Conservation (phyloP, 2,329 filamentous ascomycete species). For the Gliomastix tumulicola region DNA sequence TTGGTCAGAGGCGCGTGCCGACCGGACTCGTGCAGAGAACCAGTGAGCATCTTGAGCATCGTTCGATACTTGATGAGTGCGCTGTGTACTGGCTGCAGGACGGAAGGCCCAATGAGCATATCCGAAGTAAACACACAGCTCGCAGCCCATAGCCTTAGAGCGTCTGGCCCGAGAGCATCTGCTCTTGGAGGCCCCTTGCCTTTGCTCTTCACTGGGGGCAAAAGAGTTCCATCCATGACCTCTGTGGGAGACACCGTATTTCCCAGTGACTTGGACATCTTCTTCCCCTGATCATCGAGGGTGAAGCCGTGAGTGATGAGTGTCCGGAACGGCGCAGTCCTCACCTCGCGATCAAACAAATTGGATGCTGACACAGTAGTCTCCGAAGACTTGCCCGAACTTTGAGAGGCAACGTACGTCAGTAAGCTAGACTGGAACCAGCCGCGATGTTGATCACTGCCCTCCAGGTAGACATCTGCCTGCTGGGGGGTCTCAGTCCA, state of each 20-base stretch:
- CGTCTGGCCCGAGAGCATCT: slow-evolving; percentile 78
- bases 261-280: slow-evolving; percentile 97
- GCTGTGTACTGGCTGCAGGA: slow-evolving; percentile 70
- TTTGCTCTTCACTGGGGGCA: slow-evolving; percentile 62
- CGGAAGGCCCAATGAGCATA: slow-evolving; percentile 70
- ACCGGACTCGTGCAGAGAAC: slow-evolving; percentile 56
- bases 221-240: slow-evolving; percentile 76
- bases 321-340: slow-evolving; percentile 72
- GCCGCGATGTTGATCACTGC: slow-evolving; percentile 90
- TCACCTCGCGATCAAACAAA: slow-evolving; percentile 13
- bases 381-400: neutral
- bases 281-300: slow-evolving; percentile 81
- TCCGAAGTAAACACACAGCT: slow-evolving; percentile 89
- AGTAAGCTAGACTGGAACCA: slow-evolving; percentile 98
- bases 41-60: slow-evolving; percentile 85
- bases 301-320: slow-evolving; percentile 96
- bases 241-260: slow-evolving; percentile 77
- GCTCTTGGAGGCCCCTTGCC: slow-evolving; percentile 40
- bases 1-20: slow-evolving; percentile 44
- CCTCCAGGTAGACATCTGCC: slow-evolving; percentile 89
- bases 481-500: slow-evolving; percentile 59
- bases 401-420: slow-evolving; percentile 55
- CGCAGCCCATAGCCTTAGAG: slow-evolving; percentile 83
- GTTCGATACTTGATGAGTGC: slow-evolving; percentile 80
- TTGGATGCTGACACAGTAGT: neutral